A percentile compares a stretch with the other conserved stretches of the same genome.
Conservation (phyloP, 768 basidiomycete genomes). For the Sarcodon sp. region DNA sequence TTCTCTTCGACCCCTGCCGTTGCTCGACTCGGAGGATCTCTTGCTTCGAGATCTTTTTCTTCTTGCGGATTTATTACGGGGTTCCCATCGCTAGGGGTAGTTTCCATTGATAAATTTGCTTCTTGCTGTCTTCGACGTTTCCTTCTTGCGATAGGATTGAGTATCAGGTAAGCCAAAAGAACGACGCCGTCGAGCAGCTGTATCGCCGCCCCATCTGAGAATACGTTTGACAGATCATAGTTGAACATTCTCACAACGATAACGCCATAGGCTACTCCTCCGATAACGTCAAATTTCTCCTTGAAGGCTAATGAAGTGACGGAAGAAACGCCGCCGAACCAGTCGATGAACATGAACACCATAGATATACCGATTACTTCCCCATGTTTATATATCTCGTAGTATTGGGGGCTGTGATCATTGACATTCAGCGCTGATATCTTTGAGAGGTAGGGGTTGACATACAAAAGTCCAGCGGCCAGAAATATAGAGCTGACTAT, state of each 20-base stretch:
- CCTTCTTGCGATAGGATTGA: constrained; percentile 45
- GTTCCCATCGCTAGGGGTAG: too few relatives aligned
- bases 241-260: constrained; percentile 19
- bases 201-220: background rate
- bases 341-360: constrained; percentile 57
- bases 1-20: too few relatives aligned
- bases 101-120: too few relatives aligned
- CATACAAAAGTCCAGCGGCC: constrained; percentile 31
- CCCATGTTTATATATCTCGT: constrained; percentile 54
- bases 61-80: too few relatives aligned
- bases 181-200: constrained; percentile 53
- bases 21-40: too few relatives aligned
- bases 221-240: background rate
- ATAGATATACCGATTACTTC: constrained; percentile 61
- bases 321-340: constrained; percentile 58
- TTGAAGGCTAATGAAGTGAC: constrained; percentile 60
- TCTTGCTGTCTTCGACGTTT: constrained; percentile 12
- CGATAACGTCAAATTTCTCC: constrained; percentile 45
- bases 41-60: too few relatives aligned
- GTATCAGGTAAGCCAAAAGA: constrained; percentile 43
- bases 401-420: constrained; percentile 44
- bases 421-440: background rate
- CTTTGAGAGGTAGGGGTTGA: background rate
- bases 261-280: constrained; percentile 52
- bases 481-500: constrained; percentile 47